Percentiles rank a stretch among this genome's conserved stretches.
These are phyloP conservation scores for Dunaliella sp. DNA, from an alignment of 139 green algal genomes.

Conservation along the genomic window DNA sequence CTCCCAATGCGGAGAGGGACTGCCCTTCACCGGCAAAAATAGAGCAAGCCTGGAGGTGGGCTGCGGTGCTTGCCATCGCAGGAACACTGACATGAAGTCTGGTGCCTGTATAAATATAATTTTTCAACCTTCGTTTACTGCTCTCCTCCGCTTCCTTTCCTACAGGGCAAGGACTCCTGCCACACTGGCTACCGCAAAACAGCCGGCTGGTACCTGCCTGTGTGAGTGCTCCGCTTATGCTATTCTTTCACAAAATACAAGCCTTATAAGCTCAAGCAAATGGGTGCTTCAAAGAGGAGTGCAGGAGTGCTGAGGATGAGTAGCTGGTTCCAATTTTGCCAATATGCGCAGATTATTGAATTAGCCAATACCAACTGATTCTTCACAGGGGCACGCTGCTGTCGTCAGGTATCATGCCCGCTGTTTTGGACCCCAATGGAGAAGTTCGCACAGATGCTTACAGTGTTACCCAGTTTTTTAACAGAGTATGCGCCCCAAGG, in stretches of 20 bases:
- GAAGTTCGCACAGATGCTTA: not conserved
- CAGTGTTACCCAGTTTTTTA: not conserved
- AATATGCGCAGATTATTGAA: no score
- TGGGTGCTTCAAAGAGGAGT: no score
- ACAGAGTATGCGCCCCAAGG: not conserved
- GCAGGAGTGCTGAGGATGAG: no score
- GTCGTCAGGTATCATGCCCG: not conserved
- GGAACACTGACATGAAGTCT: no score
- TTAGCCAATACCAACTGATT: no score
- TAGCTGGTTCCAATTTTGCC: no score
- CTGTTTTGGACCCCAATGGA: not conserved
- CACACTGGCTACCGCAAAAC: constrained; percentile 8
- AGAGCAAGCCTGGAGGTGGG: not conserved
- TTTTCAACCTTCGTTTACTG: no score
- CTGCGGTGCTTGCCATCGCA: no score
- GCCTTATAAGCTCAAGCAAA: no score
- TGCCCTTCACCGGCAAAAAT: not conserved
- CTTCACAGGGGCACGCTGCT: not conserved
- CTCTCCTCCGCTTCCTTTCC: no score
- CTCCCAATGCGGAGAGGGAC: not conserved
- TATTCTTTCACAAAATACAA: no score
- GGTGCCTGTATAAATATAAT: no score
- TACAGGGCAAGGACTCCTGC: constrained; percentile 5
- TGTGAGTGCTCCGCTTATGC: not conserved
- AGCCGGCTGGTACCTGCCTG: not conserved